Base-by-base conservation (phyloP, 1,284 basidiomycete genomes). In the Mycosarcoma mackinlayi region DNA sequence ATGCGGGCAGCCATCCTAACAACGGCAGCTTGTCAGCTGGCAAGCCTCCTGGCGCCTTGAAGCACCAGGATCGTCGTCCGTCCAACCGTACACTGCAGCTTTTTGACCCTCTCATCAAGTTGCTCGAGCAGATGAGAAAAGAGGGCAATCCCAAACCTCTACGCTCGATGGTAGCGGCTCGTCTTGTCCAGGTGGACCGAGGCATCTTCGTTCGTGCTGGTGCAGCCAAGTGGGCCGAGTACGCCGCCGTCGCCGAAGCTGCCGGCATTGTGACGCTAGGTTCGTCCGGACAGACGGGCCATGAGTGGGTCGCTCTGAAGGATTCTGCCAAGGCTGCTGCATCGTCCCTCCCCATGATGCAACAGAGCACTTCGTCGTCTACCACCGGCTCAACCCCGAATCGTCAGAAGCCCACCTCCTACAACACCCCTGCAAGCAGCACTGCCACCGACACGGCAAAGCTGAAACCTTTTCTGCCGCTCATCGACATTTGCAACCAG, bases 401-500 rank as follows among this genome's bases (percentile, higher is more conserved):
- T 21, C 60, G 63, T 19, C 64, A 56, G 34, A 69, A 57, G 14
- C 51, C 59, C 1, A 31, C 16, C 9, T 16, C 51, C 4, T 34
- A 51, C 35, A 30, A 41, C 35, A 23, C 50, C 9, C 56, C 45
- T 21, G 21, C 53, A 4, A 54, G 19, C 25, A 35, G n/a, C 33
- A 31, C 49, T 7, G 44, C 44, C 4, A 30, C 23, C 27, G 46
- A 55, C 11, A 19, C 48, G 4, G 34, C 50, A 7, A 59, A 45
- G 16, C 51, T 51, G 40, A 58, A 59, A 24, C 42, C 66, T 16
- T 75, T 74, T 25, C 33, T 50, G 1, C 67, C 70, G 1, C 65
- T 74, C 28, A 75, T 74, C 31, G 74, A 77, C n/a, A 56, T 71
- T n/a, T 62, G 65, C 50, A 75, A 75, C 30, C 60, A 75, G 51